Conservation (phyloP, 1,139 yeast species). For the Saccharomycopsis crataegensis region DNA sequence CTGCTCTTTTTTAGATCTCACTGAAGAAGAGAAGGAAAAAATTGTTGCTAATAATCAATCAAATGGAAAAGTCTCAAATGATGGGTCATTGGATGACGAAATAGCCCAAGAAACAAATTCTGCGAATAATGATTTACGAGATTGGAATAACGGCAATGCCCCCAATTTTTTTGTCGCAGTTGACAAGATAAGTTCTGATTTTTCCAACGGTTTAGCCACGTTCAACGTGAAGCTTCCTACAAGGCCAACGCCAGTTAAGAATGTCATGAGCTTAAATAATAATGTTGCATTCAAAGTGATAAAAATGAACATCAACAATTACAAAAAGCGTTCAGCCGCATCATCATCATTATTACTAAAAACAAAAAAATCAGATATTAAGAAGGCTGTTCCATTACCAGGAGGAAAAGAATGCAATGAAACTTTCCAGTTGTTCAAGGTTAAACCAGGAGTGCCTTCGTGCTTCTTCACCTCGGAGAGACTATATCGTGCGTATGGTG, state of each 20-base stretch:
- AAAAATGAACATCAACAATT: not conserved
- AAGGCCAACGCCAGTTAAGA: not conserved
- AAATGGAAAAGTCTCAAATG: not conserved
- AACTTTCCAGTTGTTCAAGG: not conserved
- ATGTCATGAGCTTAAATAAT: not conserved
- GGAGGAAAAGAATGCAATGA: not conserved
- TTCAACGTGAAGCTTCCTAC: not conserved
- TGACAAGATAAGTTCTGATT: not conserved
- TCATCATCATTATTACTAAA: no score
- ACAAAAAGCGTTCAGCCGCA: no score
- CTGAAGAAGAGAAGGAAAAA: conserved; percentile 4
- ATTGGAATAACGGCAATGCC: not conserved
- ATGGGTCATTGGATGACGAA: not conserved
- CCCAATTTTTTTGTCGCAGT: not conserved
- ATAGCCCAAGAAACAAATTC: not conserved
- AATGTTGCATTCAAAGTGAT: not conserved
- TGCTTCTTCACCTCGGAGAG: not conserved
- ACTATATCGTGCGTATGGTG: conserved; percentile 1
- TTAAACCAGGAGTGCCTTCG: not conserved
- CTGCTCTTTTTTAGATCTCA: conserved; percentile 13
- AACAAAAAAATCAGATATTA: no score
- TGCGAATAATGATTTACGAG: not conserved
- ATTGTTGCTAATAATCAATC: conserved; percentile 3
- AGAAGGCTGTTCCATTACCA: not conserved
- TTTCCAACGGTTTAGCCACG: not conserved